A percentile compares a stretch with the other conserved stretches of the same genome.
phyloP scores from a whole-genome alignment of 768 basidiomycete genomes.

The Phylloporus sp. region DNA sequence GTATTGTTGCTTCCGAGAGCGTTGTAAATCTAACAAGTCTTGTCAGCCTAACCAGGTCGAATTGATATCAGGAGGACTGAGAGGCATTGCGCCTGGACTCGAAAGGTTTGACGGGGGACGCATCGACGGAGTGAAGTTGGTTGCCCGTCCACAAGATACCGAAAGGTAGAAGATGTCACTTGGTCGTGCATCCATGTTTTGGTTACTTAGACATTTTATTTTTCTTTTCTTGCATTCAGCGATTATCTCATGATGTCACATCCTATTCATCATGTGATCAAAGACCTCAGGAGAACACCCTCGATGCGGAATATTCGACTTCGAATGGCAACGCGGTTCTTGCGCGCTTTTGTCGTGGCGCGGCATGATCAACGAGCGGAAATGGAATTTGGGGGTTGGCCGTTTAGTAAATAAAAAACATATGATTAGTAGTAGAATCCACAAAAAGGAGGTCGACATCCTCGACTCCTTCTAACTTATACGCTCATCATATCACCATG shows the following conservation, averaged over 20 bases:
- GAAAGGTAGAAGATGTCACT: constrained; percentile 28
- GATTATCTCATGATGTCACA: constrained; percentile 19
- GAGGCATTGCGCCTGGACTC: constrained; percentile 40
- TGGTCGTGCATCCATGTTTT: constrained; percentile 16
- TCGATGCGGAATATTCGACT: constrained; percentile 31
- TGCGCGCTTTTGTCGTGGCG: constrained; percentile 29
- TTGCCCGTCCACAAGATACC: constrained; percentile 43
- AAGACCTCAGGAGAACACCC: constrained; percentile 26
- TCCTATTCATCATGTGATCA: constrained; percentile 17
- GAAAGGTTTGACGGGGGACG: constrained; percentile 37
- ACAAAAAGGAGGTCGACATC: constrained; percentile 7
- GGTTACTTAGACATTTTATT: constrained; percentile 24
- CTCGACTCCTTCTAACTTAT: constrained; percentile 7
- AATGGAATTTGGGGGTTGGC: constrained; percentile 31
- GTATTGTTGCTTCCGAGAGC: neutral
- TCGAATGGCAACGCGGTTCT: constrained; percentile 29
- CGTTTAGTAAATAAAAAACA: constrained; percentile 25
- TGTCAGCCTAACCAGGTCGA: constrained; percentile 43
- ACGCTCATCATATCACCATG: constrained; percentile 16
- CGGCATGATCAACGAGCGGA: constrained; percentile 27
- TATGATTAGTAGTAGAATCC: constrained; percentile 15
- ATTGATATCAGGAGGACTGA: constrained; percentile 39
- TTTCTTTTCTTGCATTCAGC: constrained; percentile 19
- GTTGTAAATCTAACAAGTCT: neutral
- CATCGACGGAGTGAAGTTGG: constrained; percentile 44